Conservation (phyloP, 2,329 filamentous ascomycete species). For the Aspergillus sp. region DNA sequence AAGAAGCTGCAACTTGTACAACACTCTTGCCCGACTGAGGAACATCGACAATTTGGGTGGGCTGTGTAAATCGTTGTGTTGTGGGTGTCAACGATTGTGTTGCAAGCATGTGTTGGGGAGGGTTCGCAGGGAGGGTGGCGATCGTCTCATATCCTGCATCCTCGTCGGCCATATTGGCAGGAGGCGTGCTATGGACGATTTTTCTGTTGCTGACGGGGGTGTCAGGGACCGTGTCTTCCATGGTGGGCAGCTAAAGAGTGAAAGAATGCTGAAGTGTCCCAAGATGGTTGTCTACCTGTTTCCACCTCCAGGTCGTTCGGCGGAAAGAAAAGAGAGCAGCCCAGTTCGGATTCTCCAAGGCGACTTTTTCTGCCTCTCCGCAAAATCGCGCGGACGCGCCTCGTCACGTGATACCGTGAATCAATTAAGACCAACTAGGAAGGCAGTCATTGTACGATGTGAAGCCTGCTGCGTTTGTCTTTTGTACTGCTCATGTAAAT, state of each 20-base stretch:
- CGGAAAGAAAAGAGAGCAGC: neutral
- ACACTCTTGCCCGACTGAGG: slow-evolving; percentile 39
- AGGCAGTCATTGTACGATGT: neutral
- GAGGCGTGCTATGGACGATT: slow-evolving; percentile 29
- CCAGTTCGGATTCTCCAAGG: neutral
- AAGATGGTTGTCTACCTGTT: neutral
- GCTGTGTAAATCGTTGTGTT: slow-evolving; percentile 58
- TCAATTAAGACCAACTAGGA: slow-evolving; percentile 19
- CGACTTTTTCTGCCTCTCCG: slow-evolving; percentile 18
- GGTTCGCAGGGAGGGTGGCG: slow-evolving; percentile 46
- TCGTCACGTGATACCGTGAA: slow-evolving; percentile 23
- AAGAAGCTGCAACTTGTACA: slow-evolving; percentile 87
- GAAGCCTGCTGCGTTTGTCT: too few relatives aligned
- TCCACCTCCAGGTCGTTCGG: neutral
- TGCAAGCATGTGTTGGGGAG: slow-evolving; percentile 23
- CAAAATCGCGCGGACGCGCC: slow-evolving; percentile 22
- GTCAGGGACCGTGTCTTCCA: slow-evolving; percentile 43
- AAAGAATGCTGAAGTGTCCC: neutral
- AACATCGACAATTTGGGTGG: slow-evolving; percentile 58
- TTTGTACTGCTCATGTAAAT: too few relatives aligned
- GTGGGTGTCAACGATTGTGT: slow-evolving; percentile 42
- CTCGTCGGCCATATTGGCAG: slow-evolving; percentile 12
- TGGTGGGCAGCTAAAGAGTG: slow-evolving; percentile 15
- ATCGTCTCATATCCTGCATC: slow-evolving; percentile 50
- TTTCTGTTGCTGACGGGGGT: slow-evolving; percentile 41